Evolutionary conservation across 179 eudicot genomes (phyloP).

Genomic region (Vitellaria paradoxa): DNA sequence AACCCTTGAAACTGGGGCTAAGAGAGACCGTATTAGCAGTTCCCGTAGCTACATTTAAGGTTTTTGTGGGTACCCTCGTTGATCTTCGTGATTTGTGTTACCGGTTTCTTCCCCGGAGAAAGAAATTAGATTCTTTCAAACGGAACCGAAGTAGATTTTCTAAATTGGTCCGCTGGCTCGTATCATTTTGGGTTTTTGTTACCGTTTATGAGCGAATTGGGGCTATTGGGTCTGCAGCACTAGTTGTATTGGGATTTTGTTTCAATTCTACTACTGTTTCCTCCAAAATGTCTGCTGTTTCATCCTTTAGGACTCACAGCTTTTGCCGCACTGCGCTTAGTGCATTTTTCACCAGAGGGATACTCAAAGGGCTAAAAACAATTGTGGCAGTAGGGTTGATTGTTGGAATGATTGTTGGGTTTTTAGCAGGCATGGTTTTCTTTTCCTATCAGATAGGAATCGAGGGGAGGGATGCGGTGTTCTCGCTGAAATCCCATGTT

Average conservation of each 20-base stretch:
- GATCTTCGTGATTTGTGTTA: conserved; percentile 49
- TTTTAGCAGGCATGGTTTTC: conserved; percentile 53
- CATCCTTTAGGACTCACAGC: conserved; percentile 54
- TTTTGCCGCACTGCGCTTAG: conserved; percentile 47
- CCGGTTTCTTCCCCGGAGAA: conserved; percentile 33
- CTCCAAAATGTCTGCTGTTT: conserved; percentile 60
- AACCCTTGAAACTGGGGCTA: conserved; percentile 72
- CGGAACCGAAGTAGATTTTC: conserved; percentile 59
- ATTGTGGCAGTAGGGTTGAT: conserved; percentile 85
- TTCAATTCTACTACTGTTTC: conserved; percentile 45
- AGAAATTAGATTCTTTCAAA: conserved; percentile 23
- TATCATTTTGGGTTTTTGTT: conserved; percentile 74
- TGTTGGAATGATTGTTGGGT: conserved; percentile 66
- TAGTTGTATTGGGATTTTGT: conserved; percentile 60
- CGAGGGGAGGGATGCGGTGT: conserved; percentile 81
- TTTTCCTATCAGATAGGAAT: conserved; percentile 85
- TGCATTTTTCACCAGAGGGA: conserved; percentile 58
- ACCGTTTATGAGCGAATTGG: conserved; percentile 74
- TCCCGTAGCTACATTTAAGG: conserved; percentile 65
- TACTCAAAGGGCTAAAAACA: conserved; percentile 60
- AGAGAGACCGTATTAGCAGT: conserved; percentile 83
- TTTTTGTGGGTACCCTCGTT: conserved; percentile 70
- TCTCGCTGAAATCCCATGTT: conserved; percentile 64
- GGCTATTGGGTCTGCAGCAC: conserved; percentile 43
- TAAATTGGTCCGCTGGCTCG: conserved; percentile 62